phyloP scores from a whole-genome alignment of 2,329 filamentous ascomycete species.

The Rutstroemia sp. region DNA sequence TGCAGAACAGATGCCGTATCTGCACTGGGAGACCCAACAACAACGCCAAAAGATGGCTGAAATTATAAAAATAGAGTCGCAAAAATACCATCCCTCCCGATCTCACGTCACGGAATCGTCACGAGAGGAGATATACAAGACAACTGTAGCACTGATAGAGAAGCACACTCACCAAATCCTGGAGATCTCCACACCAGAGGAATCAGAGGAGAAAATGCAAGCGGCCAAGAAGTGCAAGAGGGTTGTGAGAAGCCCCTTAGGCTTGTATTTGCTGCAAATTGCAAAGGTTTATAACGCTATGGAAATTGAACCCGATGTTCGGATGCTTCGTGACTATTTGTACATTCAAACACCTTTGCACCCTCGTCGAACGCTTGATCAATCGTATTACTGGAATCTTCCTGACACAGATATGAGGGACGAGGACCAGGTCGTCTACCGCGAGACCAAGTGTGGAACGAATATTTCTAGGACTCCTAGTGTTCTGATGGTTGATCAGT shows the following conservation, averaged over 20 bases:
- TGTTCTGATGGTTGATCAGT: slow-evolving; percentile 37
- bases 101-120: too few species aligned
- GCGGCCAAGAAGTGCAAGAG: too few species aligned
- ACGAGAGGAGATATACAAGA: too few species aligned
- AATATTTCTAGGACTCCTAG: slow-evolving; percentile 9
- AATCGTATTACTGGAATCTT: slow-evolving; percentile 35
- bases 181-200: too few species aligned
- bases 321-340: slow-evolving; percentile 16
- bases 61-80: slow-evolving; percentile 14
- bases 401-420: slow-evolving; percentile 33
- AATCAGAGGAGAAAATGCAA: too few species aligned
- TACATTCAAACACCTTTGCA: slow-evolving; percentile 32
- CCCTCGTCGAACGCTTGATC: slow-evolving; percentile 38
- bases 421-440: slow-evolving; percentile 20
- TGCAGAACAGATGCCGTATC: not conserved
- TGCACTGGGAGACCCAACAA: slow-evolving; percentile 26
- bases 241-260: too few species aligned
- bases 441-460: slow-evolving; percentile 14
- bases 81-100: too few species aligned
- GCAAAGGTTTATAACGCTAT: slow-evolving; percentile 19
- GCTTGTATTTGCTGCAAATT: slow-evolving; percentile 15
- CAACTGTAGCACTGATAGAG: too few species aligned
- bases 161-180: too few species aligned
- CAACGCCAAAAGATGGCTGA: slow-evolving; percentile 10
- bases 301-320: slow-evolving; percentile 19